Base-by-base conservation (phyloP, 257 asterid species). In the Solanum tacnaense region DNA sequence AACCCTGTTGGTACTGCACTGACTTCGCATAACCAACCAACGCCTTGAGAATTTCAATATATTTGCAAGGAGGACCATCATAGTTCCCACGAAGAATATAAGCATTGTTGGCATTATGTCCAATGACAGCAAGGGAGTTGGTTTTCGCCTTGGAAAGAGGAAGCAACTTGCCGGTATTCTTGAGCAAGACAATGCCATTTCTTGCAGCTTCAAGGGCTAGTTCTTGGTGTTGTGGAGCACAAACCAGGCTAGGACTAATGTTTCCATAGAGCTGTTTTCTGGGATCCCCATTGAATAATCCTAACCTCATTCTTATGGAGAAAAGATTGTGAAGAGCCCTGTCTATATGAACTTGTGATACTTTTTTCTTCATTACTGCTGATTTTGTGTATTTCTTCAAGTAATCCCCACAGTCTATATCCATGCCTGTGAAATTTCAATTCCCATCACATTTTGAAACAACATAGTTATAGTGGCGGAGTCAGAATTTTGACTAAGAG, bases 281-380 rank as follows among this genome's bases (percentile, higher is more conserved):
- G 4, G 96, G 98, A 72, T 92, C 87, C 2, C 99, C 99, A 44
- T 95, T 84, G 91, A 96, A 95, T 83, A 95, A 38, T 70, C 98
- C 98, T 13, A 95, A 87, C 76, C 99, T 92, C 98, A 96, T 95
- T n/a, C 98, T 89, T 13, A 96, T 92, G 2, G 93, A 9, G 83
- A 96, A 95, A 16, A 93, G 93, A 89, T 96, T 95, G 92, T 93
- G 94, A 78, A 96, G 95, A 87, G 99, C 99, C 86, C 96, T 88
- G 93, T 96, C 94, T 70, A 95, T 29, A 5, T 90, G 85, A 34
- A 89, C 60, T 90, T 90, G 95, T 0, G 89, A 20, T 31, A 96
- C 70, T 81, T 91, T 93, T 85, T 90, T 93, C 91, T 92, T 92
- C n/a, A 86, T 29, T 5, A 96, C 89, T 82, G 98, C 98, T 85